Evolutionary conservation across 805 yeast genomes (phyloP), one percentile per base, ranked within the genome.

Genomic region (Zygosaccharomyces kombuchaensis): DNA sequence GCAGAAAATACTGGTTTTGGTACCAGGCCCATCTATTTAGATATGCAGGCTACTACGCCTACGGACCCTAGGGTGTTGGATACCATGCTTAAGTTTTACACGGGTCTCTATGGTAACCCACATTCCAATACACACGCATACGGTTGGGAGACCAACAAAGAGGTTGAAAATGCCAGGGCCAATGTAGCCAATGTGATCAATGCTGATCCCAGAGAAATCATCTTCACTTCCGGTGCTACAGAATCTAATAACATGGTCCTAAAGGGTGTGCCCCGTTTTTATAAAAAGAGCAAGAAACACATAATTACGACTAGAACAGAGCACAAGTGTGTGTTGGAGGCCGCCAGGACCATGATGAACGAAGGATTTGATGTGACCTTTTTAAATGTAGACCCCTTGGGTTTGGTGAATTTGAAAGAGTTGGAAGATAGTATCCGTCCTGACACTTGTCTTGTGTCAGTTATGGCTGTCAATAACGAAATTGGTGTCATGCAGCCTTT

Each of bases 41-140:
- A 93, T 60, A 90, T 90, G 77, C 99, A 93, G 70, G 98, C 99
- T 25, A 93, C 99, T 0, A 91, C 99, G 0, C 99, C 98, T 22
- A 86, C 93, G 1, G 99, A 93, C 63, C 99, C 99, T 26, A 76
- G 99, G 45, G 99, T 93, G 8, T 69, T 93, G 55, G 96, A 87
- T 63, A 83, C 81, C 55, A 88, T 87, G 96, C 65, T 87, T 56
- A 80, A 78, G 57, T 88, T 83, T 62, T 85, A 79, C 66, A 91
- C 98, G 2, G 98, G 98, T 3, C 74, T 87, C 46, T 93, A 88
- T 64, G 99, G 99, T 51, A 93, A 93, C 66, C 99, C 99, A 17
- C 99, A 93, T 69, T 88, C 96, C 5, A 81, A 93, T 48, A 93
- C 99, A 2, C 99, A 93, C 64, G 78, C 96, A 5, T 93, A 91